Base-by-base conservation (phyloP, 768 basidiomycete genomes). In the Xerocomellus dryophilus region DNA sequence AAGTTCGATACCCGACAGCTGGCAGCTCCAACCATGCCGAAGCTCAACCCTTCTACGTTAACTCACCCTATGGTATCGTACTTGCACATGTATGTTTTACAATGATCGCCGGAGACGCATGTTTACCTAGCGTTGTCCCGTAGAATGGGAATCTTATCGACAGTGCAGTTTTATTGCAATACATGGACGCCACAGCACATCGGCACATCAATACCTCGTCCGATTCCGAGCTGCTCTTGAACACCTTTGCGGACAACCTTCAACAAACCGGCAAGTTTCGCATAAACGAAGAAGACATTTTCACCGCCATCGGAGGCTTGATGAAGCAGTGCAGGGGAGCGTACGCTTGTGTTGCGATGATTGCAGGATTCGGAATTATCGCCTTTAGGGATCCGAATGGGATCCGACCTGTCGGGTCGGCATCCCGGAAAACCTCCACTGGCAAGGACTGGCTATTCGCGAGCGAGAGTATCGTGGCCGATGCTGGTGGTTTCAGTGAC, bases 71-170 rank as follows among this genome's bases (percentile, higher is more conserved):
- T 70, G 97, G 97, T 47, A 96, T 99, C 66, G 93, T 95, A 57
- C 89, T 99, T 67, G 97, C 92, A 18, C 96, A 99, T 78, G 96
- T 95, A 70, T 59, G 87, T 77, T 27, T 50, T 18, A 14, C 40
- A 2, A 18, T 18, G 27, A 17, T 31, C 34, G 1, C 20, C 32
- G 4, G 25, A 39, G 25, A 34, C 11, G 14, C 23, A 9, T 39
- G 18, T 35, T 65, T 9, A 67, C 36, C 27, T 27, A 27, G n/a
- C 38, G 4, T 42, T 12, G 23, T 31, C 27, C 40, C 31, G 45
- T 65, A 99, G 95, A 99, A 99, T 73, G 97, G 97, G 38, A 99
- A 99, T 71, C 83, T 98, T 32, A 96, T 97, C 76, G 95, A 99
- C 75, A 95, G 94, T 5, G 70, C 77, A 11, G 78, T 83, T 39